phyloP scores from a whole-genome alignment of 257 asterid genomes.

The Scutellaria barbata region DNA sequence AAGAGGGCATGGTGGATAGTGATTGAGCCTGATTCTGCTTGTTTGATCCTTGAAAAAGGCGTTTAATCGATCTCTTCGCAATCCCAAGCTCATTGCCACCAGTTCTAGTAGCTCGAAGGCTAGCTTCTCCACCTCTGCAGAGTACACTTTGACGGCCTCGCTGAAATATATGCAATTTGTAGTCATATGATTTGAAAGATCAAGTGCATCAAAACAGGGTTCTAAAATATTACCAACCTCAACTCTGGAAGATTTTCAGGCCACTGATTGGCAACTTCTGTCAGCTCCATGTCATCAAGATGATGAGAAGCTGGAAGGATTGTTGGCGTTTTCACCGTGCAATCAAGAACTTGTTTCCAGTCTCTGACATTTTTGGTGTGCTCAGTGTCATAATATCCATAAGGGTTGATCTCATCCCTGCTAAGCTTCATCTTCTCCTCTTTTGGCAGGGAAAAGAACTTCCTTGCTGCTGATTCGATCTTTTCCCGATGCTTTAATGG shows the following conservation, averaged over 20 bases:
- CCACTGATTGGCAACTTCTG: constrained; percentile 50
- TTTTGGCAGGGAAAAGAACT: constrained; percentile 44
- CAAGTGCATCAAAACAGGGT: no score
- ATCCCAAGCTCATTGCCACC: constrained; percentile 60
- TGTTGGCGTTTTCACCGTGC: constrained; percentile 40
- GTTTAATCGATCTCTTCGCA: constrained; percentile 42
- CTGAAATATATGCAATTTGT: constrained; percentile 22
- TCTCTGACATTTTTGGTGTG: constrained; percentile 66
- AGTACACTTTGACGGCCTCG: constrained; percentile 45
- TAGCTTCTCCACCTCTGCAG: constrained; percentile 47
- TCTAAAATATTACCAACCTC: constrained; percentile 34
- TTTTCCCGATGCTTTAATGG: constrained; percentile 28
- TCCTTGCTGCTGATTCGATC: constrained; percentile 32
- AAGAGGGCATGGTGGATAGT: constrained; percentile 63
- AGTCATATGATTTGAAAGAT: no score
- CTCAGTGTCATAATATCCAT: constrained; percentile 58
- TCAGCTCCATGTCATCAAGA: constrained; percentile 39
- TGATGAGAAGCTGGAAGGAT: constrained; percentile 46
- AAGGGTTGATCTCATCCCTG: constrained; percentile 53
- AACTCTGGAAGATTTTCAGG: constrained; percentile 48
- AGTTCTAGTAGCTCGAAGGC: constrained; percentile 50
- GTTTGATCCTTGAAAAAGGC: constrained; percentile 46
- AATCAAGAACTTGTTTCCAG: constrained; percentile 71
- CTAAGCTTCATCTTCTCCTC: constrained; percentile 54
- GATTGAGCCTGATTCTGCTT: constrained; percentile 50